Evolutionary conservation across 495 filamentous ascomycete species (phyloP).

Genomic region (Penicillium coffeae): DNA sequence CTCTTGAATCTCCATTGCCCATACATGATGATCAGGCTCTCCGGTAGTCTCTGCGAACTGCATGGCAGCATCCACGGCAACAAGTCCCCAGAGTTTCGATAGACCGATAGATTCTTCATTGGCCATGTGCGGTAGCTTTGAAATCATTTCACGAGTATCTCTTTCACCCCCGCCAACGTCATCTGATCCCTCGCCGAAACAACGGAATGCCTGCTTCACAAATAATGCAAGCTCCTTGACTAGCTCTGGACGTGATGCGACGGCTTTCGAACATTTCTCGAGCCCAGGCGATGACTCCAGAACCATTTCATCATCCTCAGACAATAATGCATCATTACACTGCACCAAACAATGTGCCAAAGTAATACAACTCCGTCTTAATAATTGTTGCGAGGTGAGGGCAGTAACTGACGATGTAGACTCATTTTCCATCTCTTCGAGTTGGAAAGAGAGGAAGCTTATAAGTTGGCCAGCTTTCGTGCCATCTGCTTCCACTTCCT

Average conservation of each 20-base stretch:
- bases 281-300: slow-evolving; percentile 8
- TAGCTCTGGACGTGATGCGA: slow-evolving; percentile 29
- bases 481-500: slow-evolving; percentile 12
- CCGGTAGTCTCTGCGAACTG: slow-evolving; percentile 41
- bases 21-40: slow-evolving; percentile 46
- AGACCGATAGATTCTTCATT: slow-evolving; percentile 12
- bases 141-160: slow-evolving; percentile 30
- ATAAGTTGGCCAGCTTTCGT: slow-evolving; percentile 29
- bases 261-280: slow-evolving; percentile 13
- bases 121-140: slow-evolving; percentile 23
- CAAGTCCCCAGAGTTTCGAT: slow-evolving; percentile 29
- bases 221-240: slow-evolving; percentile 38
- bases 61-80: slow-evolving; percentile 49
- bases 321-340: slow-evolving; percentile 25
- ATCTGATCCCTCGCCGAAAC: slow-evolving; percentile 25
- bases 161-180: slow-evolving; percentile 14
- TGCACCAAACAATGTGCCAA: slow-evolving; percentile 32
- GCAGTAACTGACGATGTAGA: slow-evolving; percentile 3
- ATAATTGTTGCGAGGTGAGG: slow-evolving; percentile 20
- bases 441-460: slow-evolving; percentile 18
- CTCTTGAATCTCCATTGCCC: slow-evolving; percentile 46
- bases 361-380: slow-evolving; percentile 38
- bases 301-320: neutral
- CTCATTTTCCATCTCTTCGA: slow-evolving; percentile 24
- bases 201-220: slow-evolving; percentile 35